Conservation (phyloP, 2,329 filamentous ascomycete species). For the Ophiostoma sp. region DNA sequence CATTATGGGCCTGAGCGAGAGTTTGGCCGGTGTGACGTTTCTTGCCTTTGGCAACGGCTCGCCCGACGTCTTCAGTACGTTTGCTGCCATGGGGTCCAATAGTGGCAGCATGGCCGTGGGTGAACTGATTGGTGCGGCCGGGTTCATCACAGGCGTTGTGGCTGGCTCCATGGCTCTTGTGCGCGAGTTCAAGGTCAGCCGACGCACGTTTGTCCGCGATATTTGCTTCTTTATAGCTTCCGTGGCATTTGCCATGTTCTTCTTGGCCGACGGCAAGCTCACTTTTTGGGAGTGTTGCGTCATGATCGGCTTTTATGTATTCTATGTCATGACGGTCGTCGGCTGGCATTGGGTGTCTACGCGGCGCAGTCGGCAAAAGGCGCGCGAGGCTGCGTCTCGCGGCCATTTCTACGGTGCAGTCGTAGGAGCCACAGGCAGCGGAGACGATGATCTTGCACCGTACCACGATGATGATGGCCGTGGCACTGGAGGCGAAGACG, state of each 20-base stretch:
- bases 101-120: slow-evolving; percentile 96
- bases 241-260: slow-evolving; percentile 78
- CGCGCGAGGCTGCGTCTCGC: slow-evolving; percentile 65
- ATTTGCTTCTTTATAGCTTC: slow-evolving; percentile 88
- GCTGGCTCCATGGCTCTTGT: slow-evolving; percentile 96
- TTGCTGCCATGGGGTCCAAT: slow-evolving; percentile 94
- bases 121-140: slow-evolving; percentile 88
- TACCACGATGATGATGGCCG: slow-evolving; percentile 60
- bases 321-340: slow-evolving; percentile 86
- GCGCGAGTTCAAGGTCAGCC: slow-evolving; percentile 87
- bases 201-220: slow-evolving; percentile 84
- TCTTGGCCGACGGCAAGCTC: slow-evolving; percentile 77
- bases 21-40: slow-evolving; percentile 91
- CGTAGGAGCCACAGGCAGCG: slow-evolving; percentile 37
- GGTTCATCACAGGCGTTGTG: slow-evolving; percentile 94
- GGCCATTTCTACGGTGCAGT: slow-evolving; percentile 60
- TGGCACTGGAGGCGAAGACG: slow-evolving; percentile 27
- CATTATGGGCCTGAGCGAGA: slow-evolving; percentile 89
- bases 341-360: slow-evolving; percentile 84
- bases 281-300: slow-evolving; percentile 80
- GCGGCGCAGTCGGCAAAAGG: slow-evolving; percentile 53
- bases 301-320: slow-evolving; percentile 87
- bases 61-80: slow-evolving; percentile 96
- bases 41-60: slow-evolving; percentile 96
- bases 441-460: slow-evolving; percentile 53